Evolutionary conservation across 2,329 filamentous ascomycete species (phyloP).

Genomic region (Sordariomycetes sp.): DNA sequence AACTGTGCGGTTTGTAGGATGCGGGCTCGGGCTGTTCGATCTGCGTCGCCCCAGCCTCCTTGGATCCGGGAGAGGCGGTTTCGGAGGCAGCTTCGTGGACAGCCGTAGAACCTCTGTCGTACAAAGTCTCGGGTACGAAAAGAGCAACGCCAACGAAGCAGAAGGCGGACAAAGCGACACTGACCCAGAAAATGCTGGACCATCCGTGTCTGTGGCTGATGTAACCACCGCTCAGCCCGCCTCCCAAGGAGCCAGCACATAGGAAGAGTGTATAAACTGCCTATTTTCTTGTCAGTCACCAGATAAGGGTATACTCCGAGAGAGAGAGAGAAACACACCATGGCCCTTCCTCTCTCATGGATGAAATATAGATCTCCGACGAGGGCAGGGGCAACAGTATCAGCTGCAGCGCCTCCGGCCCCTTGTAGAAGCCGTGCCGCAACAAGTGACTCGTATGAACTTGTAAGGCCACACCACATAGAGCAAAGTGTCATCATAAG

Average conservation of each 20-base stretch:
- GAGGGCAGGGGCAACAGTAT: conserved; percentile 21
- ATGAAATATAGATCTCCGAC: conserved; percentile 26
- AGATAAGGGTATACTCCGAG: neutral
- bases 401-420: conserved; percentile 20
- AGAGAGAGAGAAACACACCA: conserved; percentile 10
- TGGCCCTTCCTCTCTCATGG: conserved; percentile 22
- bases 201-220: conserved; percentile 21
- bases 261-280: conserved; percentile 22
- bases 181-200: conserved; percentile 21
- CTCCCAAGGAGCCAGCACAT: conserved; percentile 17
- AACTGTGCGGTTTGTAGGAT: conserved; percentile 5
- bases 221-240: conserved; percentile 25
- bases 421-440: conserved; percentile 21
- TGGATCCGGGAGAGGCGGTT: neutral
- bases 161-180: conserved; percentile 13
- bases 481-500: conserved; percentile 15
- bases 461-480: conserved; percentile 15
- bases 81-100: neutral
- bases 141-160: conserved; percentile 16
- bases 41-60: neutral
- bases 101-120: conserved; percentile 12
- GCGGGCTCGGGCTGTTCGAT: neutral
- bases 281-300: neutral
- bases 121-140: conserved; percentile 24
- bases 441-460: conserved; percentile 14